Base-by-base conservation (phyloP, 768 basidiomycete genomes). In the Lanmaoa pseudosensibilis region DNA sequence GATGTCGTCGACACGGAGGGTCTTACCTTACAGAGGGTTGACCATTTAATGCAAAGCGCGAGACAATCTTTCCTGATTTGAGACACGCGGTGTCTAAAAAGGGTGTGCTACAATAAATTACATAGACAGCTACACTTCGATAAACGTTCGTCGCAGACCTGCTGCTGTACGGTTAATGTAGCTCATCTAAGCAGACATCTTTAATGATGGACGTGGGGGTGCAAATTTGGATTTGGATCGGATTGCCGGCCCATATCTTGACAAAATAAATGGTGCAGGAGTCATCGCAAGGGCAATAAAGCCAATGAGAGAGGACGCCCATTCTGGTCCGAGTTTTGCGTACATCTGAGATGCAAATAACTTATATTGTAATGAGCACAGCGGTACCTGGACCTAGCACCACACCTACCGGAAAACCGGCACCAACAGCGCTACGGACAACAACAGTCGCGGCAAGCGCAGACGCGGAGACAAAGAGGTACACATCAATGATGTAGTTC, bases 401-500 rank as follows among this genome's bases (percentile, higher is more conserved):
- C 21, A 18, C 37, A 38, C 56, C 10, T 40, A 54, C 55, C 21
- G 80, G 83, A 57, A 83, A 83, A 6, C 66, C 76, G 25, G 81
- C 80, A 33, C 83, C 85, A 47, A 79, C 80, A 10, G 80, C 57
- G 60, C 82, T 83, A 18, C 83, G 78, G 3, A 79, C 65, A 16
- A 86, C 79, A 0, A 81, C 83, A 50, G 66, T 81, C 3, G 77
- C 75, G 2, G 85, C 80, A 11, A 86, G 69, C 1, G 84, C 84
- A 11, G 82, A 83, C 1, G 85, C 83, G 9, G 84, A 79, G 5
- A 78, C 74, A 55, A 74, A 66, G 21, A 83, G 68, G 61, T 86
- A 86, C 4, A 80, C 76, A 67, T 86, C 86, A 40, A 87, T 79
- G 36, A 85, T 79, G 61, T 87, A 87, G 59, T 83, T 86, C 59